phyloP scores from a whole-genome alignment of 306 rosid genomes.

The Herpetospermum pedunculosum region DNA sequence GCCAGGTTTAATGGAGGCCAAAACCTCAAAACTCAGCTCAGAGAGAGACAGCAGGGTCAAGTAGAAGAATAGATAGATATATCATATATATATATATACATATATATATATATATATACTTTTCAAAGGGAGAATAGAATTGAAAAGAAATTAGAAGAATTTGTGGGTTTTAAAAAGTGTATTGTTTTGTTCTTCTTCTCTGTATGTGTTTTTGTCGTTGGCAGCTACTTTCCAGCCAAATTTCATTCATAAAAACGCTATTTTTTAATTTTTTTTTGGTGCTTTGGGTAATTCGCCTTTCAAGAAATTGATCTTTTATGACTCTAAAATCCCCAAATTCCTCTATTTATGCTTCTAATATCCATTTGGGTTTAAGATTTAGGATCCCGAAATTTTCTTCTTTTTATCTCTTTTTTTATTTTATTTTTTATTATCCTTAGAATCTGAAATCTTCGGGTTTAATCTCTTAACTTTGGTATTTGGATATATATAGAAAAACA shows the following conservation, averaged over 20 bases:
- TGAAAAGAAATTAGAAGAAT: neutral
- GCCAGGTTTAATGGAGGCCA: neutral
- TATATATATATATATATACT: neutral
- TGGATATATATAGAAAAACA: no score
- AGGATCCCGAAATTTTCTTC: no score
- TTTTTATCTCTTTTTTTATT: no score
- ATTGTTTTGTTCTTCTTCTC: no score
- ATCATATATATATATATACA: neutral
- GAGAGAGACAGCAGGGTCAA: neutral
- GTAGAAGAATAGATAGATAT: neutral
- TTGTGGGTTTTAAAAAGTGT: neutral
- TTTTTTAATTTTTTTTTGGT: no score
- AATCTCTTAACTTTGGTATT: no score
- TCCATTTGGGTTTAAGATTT: no score
- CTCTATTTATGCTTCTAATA: neutral
- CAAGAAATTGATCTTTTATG: neutral
- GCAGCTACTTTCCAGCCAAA: constrained; percentile 1
- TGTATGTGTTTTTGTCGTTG: neutral
- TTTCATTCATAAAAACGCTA: neutral
- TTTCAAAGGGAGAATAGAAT: neutral
- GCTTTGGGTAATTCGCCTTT: neutral
- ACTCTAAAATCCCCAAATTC: neutral
- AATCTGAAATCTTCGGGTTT: no score
- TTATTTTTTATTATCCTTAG: no score
- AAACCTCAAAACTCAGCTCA: neutral